phyloP scores from a whole-genome alignment of 2,329 filamentous ascomycete genomes.

The Aureobasidium subglaciale region DNA sequence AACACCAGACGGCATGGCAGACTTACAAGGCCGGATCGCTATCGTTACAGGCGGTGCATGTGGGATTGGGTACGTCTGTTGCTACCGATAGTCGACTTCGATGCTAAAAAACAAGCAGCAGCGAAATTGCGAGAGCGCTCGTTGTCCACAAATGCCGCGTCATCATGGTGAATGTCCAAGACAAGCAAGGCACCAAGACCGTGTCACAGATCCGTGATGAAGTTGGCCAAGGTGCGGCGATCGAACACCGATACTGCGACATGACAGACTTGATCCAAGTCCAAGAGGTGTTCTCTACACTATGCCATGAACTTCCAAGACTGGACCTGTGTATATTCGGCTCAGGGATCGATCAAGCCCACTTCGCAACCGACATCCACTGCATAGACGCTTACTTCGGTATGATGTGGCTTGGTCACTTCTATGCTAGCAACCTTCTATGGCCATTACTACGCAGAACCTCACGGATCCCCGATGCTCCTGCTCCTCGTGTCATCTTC shows the following conservation, averaged over 20 bases:
- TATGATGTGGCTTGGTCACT: slow-evolving; percentile 41
- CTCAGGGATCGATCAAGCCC: slow-evolving; percentile 39
- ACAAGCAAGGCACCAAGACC: slow-evolving; percentile 35
- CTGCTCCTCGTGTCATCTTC: slow-evolving; percentile 36
- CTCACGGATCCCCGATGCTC: slow-evolving; percentile 28
- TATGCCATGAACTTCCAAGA: slow-evolving; percentile 31
- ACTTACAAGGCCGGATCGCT: slow-evolving; percentile 16
- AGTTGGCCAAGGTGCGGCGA: slow-evolving; percentile 21
- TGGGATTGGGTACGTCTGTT: slow-evolving; percentile 15
- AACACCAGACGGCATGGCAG: slow-evolving; percentile 6
- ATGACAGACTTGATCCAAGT: slow-evolving; percentile 34
- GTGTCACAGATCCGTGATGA: slow-evolving; percentile 28
- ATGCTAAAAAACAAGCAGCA: background rate
- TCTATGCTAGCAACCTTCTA: slow-evolving; percentile 37
- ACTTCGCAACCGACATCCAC: slow-evolving; percentile 32
- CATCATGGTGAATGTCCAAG: slow-evolving; percentile 28
- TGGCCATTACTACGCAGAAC: slow-evolving; percentile 40
- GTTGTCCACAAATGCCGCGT: slow-evolving; percentile 20
- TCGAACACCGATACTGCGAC: slow-evolving; percentile 39
- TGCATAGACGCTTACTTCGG: slow-evolving; percentile 36
- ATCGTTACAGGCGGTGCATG: slow-evolving; percentile 17
- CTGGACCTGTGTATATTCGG: slow-evolving; percentile 39
- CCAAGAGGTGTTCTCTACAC: slow-evolving; percentile 32
- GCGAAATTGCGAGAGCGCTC: slow-evolving; percentile 20
- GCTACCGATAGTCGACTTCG: background rate